These are phyloP conservation scores for Sphaerulina musiva DNA, from an alignment of 2,329 filamentous ascomycete species.

Conservation along the genomic window DNA sequence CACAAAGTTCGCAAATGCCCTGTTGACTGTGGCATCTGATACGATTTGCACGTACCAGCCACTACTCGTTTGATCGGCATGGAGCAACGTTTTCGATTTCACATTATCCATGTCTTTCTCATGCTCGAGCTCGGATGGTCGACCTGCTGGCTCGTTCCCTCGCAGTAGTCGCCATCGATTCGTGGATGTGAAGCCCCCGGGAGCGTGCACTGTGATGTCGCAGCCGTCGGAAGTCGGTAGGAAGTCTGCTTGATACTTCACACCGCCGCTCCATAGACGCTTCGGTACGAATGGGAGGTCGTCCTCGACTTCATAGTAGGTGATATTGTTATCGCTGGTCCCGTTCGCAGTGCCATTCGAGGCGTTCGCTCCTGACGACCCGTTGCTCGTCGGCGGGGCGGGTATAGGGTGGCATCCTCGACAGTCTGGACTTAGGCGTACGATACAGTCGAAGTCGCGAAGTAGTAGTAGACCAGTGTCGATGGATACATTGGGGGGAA, in stretches of 20 bases:
- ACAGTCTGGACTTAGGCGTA: conserved; percentile 31
- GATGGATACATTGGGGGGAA: conserved; percentile 26
- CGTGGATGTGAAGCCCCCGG: conserved; percentile 31
- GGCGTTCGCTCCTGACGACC: background rate
- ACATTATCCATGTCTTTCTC: conserved; percentile 12
- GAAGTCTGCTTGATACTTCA: conserved; percentile 31
- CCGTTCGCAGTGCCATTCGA: conserved; percentile 8
- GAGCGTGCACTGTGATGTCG: conserved; percentile 33
- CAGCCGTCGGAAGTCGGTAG: conserved; percentile 28
- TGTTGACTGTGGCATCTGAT: conserved; percentile 30
- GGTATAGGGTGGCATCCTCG: conserved; percentile 25
- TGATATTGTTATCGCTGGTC: conserved; percentile 10
- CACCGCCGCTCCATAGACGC: conserved; percentile 31
- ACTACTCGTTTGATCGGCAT: conserved; percentile 19
- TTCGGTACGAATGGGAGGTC: conserved; percentile 34
- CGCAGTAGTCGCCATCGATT: conserved; percentile 32
- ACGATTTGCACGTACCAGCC: conserved; percentile 31
- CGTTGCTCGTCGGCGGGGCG: conserved; percentile 15
- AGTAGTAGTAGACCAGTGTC: conserved; percentile 26
- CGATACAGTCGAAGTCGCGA: conserved; percentile 32
- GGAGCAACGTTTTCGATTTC: conserved; percentile 22
- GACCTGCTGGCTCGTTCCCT: conserved; percentile 13
- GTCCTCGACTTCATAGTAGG: conserved; percentile 33
- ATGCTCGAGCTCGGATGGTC: background rate
- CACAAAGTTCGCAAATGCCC: conserved; percentile 31